Percentiles rank a stretch among this genome's conserved stretches.
Conservation (phyloP, 2,329 filamentous ascomycete genomes). For the Colletotrichum sp. region DNA sequence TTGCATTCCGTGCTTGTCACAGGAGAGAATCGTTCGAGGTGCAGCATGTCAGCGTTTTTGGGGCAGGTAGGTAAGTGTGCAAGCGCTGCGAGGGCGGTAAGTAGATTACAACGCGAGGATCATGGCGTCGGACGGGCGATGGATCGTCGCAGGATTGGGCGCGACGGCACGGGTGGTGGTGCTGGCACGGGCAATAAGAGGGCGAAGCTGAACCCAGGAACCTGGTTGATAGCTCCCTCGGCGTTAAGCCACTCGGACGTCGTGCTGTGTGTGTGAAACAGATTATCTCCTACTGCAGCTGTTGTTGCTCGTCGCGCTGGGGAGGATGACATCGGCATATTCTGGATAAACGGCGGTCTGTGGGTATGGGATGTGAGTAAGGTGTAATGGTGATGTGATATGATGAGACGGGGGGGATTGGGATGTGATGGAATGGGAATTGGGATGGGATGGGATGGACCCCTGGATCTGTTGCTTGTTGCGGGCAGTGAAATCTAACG, state of each 20-base stretch:
- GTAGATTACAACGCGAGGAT: background rate
- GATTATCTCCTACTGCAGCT: background rate
- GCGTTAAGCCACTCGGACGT: slow-evolving; percentile 4
- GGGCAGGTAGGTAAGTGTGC: background rate
- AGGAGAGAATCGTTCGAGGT: background rate
- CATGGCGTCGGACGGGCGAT: background rate
- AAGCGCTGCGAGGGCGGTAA: background rate
- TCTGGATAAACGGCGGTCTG: background rate
- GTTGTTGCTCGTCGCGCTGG: too few species aligned
- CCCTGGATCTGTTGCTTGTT: background rate
- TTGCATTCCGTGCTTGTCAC: background rate
- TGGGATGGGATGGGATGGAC: background rate
- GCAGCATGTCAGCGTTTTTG: background rate
- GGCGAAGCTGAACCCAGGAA: background rate
- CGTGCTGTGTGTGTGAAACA: background rate
- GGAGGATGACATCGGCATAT: background rate
- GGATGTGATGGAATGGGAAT: background rate
- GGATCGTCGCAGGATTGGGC: background rate
- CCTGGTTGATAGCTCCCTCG: background rate
- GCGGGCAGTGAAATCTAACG: background rate
- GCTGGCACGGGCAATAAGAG: background rate
- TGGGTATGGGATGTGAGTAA: background rate
- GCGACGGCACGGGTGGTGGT: background rate
- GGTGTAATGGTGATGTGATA: background rate
- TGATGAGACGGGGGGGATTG: background rate